Evolutionary conservation across 2,329 filamentous ascomycete species (phyloP), one percentile per base, ranked within the genome.

Genomic region (Beauveria medogensis): DNA sequence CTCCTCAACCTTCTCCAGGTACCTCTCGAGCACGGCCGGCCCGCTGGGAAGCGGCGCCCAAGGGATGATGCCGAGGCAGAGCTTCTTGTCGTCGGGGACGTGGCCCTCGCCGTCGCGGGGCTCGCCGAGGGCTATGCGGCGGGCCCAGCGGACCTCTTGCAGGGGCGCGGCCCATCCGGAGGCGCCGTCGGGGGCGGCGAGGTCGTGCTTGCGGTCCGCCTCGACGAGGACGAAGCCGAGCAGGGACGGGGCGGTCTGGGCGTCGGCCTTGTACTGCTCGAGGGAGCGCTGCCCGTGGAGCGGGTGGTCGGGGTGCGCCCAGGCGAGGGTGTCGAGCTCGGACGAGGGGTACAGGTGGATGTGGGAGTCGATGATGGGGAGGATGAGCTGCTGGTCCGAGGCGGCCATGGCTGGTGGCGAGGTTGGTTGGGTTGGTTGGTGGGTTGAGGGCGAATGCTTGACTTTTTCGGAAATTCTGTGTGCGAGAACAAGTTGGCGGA

Each of bases 1-100:
- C 63, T 83, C 76, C 70, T 85, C 76, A 3, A 85, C 89, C 18
- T 79, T 69, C 0, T 73, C 73, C 6, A 96, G 76, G 71, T 95
- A 97, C 64, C 75, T 73, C 64, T 82, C 76, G 70, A 97, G 74
- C 0, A 78, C 80, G 6, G 72, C 77, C 0, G 80, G 70, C 0
- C 89, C 85, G 47, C 85, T 83, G 10, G 89, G 83, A 54, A 97
- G 71, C 0, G 92, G 92, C n/a, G 91, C 92, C 90, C 91, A 97
- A 1, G 91, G 86, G 4, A 97, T 81, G 64, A 92, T 83, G 0
- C 82, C 92, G 2, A 87, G 76, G 66, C 90, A 85, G 22, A 87
- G 75, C 26, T 75, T 70, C 16, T 78, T 78, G 46, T 75, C 73
- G 24, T 69, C 69, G 22, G 69, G 37, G 1, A 59, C 51, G 72